Evolutionary conservation across 768 basidiomycete species (phyloP).

Genomic region (Boletus edulis): DNA sequence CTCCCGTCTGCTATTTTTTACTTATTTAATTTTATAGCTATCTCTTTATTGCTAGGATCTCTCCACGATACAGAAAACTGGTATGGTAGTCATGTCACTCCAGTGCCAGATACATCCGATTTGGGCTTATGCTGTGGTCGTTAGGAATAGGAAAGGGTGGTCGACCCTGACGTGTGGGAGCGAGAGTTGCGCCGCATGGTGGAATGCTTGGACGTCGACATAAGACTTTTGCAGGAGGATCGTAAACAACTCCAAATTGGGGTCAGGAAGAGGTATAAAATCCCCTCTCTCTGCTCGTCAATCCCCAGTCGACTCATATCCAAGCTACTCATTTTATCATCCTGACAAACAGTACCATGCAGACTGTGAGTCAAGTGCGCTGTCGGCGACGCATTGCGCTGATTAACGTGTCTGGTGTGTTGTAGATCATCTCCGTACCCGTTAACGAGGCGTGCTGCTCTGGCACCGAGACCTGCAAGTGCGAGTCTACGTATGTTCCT

Average conservation of each 20-base stretch:
- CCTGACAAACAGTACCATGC: slow-evolving; percentile 9
- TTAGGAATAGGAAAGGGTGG: background rate
- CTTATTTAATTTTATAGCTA: background rate
- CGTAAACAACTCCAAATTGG: slow-evolving; percentile 4
- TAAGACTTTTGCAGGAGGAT: background rate
- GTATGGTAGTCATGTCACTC: background rate
- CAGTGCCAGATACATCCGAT: background rate
- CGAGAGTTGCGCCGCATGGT: background rate
- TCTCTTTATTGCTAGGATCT: background rate
- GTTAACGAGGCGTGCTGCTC: slow-evolving; percentile 23
- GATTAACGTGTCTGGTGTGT: background rate
- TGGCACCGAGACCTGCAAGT: slow-evolving; percentile 5
- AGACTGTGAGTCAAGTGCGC: slow-evolving; percentile 13
- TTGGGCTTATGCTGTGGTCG: background rate
- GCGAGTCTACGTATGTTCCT: slow-evolving; percentile 6
- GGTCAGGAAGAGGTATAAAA: slow-evolving; percentile 7
- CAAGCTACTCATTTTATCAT: slow-evolving; percentile 1
- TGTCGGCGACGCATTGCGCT: background rate
- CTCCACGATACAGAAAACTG: background rate
- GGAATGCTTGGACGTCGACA: too few relatives aligned
- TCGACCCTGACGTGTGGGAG: background rate
- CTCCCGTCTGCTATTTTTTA: too few relatives aligned
- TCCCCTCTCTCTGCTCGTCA: too few relatives aligned
- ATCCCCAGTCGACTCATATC: background rate
- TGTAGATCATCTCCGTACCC: slow-evolving; percentile 11